A percentile compares a stretch with the other conserved stretches of the same genome.
phyloP scores from a whole-genome alignment of 2,329 filamentous ascomycete genomes.

The Fusarium sublunatum region DNA sequence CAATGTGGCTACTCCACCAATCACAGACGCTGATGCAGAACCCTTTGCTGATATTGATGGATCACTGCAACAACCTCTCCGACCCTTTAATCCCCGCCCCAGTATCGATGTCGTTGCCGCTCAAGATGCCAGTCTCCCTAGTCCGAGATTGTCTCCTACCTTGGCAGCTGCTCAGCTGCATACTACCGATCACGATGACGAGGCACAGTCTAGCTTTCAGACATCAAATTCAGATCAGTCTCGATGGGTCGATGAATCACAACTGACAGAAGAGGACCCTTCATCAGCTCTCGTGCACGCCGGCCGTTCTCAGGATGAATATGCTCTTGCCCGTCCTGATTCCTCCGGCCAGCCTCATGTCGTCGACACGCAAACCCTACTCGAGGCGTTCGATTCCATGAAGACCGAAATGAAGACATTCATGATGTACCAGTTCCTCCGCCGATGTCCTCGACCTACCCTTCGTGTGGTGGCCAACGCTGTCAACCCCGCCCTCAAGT shows the following conservation, averaged over 20 bases:
- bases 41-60: conserved; percentile 65
- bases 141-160: conserved; percentile 92
- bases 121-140: conserved; percentile 92
- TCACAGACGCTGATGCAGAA: conserved; percentile 77
- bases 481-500: conserved; percentile 94
- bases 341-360: conserved; percentile 54
- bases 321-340: conserved; percentile 44
- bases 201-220: conserved; percentile 50
- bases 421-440: conserved; percentile 95
- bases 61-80: conserved; percentile 59
- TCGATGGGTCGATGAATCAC: conserved; percentile 57
- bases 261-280: conserved; percentile 51
- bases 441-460: conserved; percentile 87
- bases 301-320: conserved; percentile 39
- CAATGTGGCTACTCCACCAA: conserved; percentile 78
- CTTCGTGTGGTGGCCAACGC: conserved; percentile 89
- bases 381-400: conserved; percentile 91
- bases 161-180: conserved; percentile 75
- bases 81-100: conserved; percentile 61
- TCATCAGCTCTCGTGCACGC: conserved; percentile 45
- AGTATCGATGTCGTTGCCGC: conserved; percentile 76
- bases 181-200: conserved; percentile 58
- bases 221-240: conserved; percentile 47
- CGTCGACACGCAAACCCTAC: conserved; percentile 84
- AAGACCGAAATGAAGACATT: conserved; percentile 93